phyloP scores from a whole-genome alignment of 2,329 filamentous ascomycete genomes.

The Nemania diffusa region DNA sequence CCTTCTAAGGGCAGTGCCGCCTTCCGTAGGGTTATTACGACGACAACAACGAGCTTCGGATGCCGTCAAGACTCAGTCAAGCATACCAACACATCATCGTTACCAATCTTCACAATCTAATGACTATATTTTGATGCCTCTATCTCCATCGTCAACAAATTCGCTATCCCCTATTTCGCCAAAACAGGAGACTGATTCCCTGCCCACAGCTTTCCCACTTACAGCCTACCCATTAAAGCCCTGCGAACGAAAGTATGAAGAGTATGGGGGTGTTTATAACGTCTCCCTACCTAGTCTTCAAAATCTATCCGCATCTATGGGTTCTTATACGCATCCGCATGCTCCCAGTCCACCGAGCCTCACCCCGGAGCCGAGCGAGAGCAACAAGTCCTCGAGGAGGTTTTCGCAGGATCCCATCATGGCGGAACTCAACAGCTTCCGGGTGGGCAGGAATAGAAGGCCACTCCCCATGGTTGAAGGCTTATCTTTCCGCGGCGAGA shows the following conservation, averaged over 20 bases:
- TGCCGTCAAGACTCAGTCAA: neutral
- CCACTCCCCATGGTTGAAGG: conserved; percentile 35
- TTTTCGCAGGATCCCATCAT: conserved; percentile 40
- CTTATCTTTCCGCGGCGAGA: conserved; percentile 9
- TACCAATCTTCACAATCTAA: conserved; percentile 36
- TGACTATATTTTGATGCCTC: conserved; percentile 30
- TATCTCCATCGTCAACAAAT: conserved; percentile 32
- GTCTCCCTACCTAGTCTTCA: conserved; percentile 35
- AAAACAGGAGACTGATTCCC: neutral
- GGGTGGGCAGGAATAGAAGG: conserved; percentile 33
- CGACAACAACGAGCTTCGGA: neutral
- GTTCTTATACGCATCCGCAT: neutral
- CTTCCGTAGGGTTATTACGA: neutral
- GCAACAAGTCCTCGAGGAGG: conserved; percentile 23
- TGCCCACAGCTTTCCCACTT: neutral
- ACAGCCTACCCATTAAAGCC: neutral
- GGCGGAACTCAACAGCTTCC: conserved; percentile 41
- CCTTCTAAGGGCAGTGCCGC: neutral
- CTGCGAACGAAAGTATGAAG: conserved; percentile 32
- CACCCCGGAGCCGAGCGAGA: conserved; percentile 38
- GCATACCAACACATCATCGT: conserved; percentile 19
- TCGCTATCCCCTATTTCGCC: conserved; percentile 39
- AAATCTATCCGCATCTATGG: conserved; percentile 14
- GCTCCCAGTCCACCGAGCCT: conserved; percentile 18
- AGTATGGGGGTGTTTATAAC: conserved; percentile 16